Conservation (phyloP, 176 grass and related monocot species). For the Lolium multiflorum region DNA sequence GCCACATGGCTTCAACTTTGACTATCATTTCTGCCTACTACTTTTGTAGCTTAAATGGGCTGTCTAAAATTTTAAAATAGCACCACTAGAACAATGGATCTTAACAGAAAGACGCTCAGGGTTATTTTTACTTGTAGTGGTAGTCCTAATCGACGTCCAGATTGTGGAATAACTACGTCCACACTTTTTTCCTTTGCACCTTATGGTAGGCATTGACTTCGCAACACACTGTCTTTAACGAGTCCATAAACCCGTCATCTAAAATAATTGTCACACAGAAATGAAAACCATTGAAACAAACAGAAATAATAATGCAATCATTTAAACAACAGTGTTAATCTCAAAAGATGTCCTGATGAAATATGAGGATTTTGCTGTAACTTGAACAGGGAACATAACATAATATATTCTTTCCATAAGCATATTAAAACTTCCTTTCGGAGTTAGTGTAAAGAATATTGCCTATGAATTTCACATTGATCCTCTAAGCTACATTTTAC, state of each 20-base stretch:
- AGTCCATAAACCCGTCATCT: background rate
- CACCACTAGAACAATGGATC: background rate
- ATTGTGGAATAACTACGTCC: background rate
- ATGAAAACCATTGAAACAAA: background rate
- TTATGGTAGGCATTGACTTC: constrained; percentile 6
- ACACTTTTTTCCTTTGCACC: constrained; percentile 1
- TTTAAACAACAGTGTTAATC: background rate
- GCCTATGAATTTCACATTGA: too few species aligned
- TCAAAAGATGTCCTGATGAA: background rate
- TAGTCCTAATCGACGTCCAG: constrained; percentile 51
- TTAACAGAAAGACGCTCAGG: constrained; percentile 5
- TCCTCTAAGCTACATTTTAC: background rate
- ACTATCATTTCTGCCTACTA: background rate
- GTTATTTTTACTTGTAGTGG: constrained; percentile 1
- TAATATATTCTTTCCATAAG: background rate
- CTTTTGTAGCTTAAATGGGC: background rate
- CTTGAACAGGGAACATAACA: background rate
- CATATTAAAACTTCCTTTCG: background rate
- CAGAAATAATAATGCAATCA: background rate
- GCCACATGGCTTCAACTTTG: background rate
- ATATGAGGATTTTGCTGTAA: background rate
- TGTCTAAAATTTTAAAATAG: background rate
- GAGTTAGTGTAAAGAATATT: too few species aligned
- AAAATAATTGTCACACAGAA: background rate
- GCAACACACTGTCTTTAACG: background rate